These are phyloP conservation scores for Biancaea sappan DNA, from an alignment of 306 rosid genomes.

Conservation along the genomic window DNA sequence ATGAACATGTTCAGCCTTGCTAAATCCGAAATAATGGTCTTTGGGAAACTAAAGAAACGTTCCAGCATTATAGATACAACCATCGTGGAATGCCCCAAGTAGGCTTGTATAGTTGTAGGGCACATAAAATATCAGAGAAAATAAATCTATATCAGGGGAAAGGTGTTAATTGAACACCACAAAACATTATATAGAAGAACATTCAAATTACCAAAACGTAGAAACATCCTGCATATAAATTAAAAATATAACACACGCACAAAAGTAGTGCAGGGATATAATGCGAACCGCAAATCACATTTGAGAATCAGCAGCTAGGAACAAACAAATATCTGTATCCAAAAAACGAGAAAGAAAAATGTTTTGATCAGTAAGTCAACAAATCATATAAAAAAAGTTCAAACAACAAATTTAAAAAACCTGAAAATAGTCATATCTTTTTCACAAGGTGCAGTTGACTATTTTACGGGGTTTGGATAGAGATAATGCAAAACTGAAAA, in stretches of 20 bases:
- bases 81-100: slow-evolving; percentile 22
- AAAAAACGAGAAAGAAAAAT: not conserved
- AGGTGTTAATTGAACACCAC: not conserved
- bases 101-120: not conserved
- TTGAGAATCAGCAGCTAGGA: slow-evolving; percentile 8
- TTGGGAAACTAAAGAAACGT: not conserved
- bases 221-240: slow-evolving; percentile 3
- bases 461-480: not conserved
- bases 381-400: not conserved
- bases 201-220: slow-evolving; percentile 2
- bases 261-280: not conserved
- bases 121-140: slow-evolving; percentile 14
- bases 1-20: slow-evolving; percentile 17
- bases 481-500: not conserved
- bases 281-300: not conserved
- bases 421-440: not conserved
- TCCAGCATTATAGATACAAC: not conserved
- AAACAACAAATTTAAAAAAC: slow-evolving; percentile 6
- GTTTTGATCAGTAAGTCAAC: not conserved
- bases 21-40: slow-evolving; percentile 8
- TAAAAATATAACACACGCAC: not conserved
- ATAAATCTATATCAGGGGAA: not conserved
- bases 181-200: not conserved
- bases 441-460: not conserved
- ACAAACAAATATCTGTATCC: not conserved